phyloP scores from a whole-genome alignment of 2,329 filamentous ascomycete species.

The Fusarium solani-melongenae region DNA sequence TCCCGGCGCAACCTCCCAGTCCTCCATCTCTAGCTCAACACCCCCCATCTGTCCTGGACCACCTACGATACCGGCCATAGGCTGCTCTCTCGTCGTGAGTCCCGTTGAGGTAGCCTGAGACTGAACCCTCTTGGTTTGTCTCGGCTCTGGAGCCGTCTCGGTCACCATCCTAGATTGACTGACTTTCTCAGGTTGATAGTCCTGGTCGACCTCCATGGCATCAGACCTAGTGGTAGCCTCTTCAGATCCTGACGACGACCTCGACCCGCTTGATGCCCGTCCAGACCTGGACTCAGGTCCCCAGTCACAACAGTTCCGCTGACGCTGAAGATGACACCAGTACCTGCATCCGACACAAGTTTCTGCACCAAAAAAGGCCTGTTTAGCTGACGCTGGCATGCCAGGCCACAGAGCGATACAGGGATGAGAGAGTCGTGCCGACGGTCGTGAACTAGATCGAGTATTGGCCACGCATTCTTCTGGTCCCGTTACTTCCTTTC shows the following conservation, averaged over 20 bases:
- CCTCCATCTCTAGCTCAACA: slow-evolving; percentile 51
- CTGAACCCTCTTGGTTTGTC: background rate
- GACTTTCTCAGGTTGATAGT: background rate
- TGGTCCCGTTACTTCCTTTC: slow-evolving; percentile 38
- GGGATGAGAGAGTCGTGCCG: slow-evolving; percentile 36
- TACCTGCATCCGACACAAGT: slow-evolving; percentile 50
- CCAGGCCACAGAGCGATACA: slow-evolving; percentile 44
- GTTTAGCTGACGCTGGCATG: slow-evolving; percentile 29
- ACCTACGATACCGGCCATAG: background rate
- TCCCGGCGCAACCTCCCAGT: slow-evolving; percentile 59
- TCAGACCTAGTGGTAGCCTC: background rate
- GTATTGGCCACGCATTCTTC: slow-evolving; percentile 30
- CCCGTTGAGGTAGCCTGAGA: background rate
- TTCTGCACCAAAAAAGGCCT: slow-evolving; percentile 29
- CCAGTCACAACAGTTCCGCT: slow-evolving; percentile 44
- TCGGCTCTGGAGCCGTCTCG: background rate
- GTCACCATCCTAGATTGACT: background rate
- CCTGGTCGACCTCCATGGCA: slow-evolving; percentile 16
- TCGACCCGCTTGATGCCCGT: background rate
- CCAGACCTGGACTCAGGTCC: background rate
- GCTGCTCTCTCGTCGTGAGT: background rate
- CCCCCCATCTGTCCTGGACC: slow-evolving; percentile 10
- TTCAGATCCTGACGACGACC: slow-evolving; percentile 5
- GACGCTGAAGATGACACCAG: slow-evolving; percentile 37
- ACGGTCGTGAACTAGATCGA: background rate